These are phyloP conservation scores for Lactifluus echinatus DNA, from an alignment of 768 basidiomycete genomes.

Conservation along the genomic window DNA sequence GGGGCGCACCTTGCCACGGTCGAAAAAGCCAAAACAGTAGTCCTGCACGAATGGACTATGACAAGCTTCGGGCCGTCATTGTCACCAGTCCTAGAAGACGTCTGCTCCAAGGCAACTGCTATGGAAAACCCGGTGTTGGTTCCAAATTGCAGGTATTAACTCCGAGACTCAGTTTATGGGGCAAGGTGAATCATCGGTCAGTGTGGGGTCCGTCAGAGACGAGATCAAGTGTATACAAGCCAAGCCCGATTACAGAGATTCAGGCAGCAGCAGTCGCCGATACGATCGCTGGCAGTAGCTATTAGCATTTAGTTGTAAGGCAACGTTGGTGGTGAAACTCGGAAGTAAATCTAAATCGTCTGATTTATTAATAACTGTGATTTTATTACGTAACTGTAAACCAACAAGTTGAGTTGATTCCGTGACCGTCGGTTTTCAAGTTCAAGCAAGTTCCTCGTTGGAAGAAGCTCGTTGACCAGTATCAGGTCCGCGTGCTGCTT, in stretches of 20 bases:
- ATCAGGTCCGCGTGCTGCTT: slow-evolving; percentile 5
- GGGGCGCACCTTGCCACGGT: background rate
- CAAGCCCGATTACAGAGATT: too few relatives aligned
- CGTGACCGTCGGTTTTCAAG: background rate
- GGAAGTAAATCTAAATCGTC: slow-evolving; percentile 1
- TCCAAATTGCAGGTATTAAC: background rate
- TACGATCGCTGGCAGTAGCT: background rate
- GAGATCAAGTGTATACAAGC: too few relatives aligned
- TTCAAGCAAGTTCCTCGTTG: background rate
- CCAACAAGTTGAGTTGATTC: background rate
- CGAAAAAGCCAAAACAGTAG: background rate
- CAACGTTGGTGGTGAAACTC: too few relatives aligned
- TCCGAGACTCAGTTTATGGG: background rate
- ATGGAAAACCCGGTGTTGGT: background rate
- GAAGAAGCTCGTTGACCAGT: slow-evolving; percentile 1
- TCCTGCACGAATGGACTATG: background rate
- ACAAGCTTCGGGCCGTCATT: background rate
- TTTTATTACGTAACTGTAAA: slow-evolving; percentile 9
- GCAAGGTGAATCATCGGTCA: background rate
- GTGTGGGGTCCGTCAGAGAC: background rate
- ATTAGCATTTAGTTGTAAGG: background rate
- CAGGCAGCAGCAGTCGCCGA: background rate
- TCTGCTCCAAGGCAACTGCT: background rate
- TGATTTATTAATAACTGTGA: background rate
- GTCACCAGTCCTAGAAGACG: background rate